Conservation (phyloP, 129 eudicot species). For the Flaveria sonorensis region DNA sequence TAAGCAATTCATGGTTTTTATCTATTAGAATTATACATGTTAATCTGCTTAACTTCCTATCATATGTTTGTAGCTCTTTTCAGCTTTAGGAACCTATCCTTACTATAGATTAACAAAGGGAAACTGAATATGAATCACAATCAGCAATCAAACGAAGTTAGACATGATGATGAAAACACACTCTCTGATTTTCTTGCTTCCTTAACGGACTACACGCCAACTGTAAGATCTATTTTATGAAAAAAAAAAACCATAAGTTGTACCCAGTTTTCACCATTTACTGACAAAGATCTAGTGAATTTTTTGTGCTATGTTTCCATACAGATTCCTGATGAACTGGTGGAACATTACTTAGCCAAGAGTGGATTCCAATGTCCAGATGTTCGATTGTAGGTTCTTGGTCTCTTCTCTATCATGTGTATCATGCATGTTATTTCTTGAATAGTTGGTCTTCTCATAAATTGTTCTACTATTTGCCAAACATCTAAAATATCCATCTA, state of each 20-base stretch:
- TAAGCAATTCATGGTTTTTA: background rate
- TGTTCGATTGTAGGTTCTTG: constrained; percentile 73
- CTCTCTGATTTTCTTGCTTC: constrained; percentile 87
- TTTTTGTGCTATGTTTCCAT: background rate
- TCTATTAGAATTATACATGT: background rate
- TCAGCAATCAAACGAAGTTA: constrained; percentile 57
- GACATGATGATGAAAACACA: constrained; percentile 73
- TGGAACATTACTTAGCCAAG: constrained; percentile 90
- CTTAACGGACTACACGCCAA: constrained; percentile 85
- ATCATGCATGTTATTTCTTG: background rate
- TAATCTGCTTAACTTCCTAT: background rate
- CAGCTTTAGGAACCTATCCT: background rate
- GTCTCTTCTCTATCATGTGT: background rate
- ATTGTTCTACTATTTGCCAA: background rate
- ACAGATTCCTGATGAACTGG: constrained; percentile 92
- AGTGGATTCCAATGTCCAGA: constrained; percentile 97
- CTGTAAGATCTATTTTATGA: constrained; percentile 37
- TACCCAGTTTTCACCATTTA: background rate
- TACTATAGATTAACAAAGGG: background rate
- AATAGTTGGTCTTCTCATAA: background rate
- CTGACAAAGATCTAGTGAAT: background rate
- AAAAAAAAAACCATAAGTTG: background rate
- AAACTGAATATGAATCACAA: constrained; percentile 37
- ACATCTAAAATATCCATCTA: background rate
- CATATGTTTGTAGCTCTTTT: background rate